Base-by-base conservation (phyloP, 768 basidiomycete species). In the Gautieria morchelliformis region DNA sequence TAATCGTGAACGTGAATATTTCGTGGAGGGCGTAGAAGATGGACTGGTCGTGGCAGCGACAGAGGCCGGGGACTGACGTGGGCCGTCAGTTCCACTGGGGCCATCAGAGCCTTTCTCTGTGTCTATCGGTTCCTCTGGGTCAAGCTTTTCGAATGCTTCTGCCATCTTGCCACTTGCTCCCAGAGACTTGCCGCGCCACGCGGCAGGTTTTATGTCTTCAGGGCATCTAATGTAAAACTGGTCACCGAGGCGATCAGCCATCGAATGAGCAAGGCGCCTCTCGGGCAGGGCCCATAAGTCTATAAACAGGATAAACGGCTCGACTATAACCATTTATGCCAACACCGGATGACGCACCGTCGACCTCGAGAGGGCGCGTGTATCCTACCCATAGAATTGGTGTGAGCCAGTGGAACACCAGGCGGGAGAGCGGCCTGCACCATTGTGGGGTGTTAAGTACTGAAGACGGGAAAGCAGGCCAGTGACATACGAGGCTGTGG, bases 331-430 rank as follows among this genome's bases (percentile, higher is more conserved):
- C 4, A 17, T 59, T 3, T 19, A 53, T 53, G 22, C 19, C 33
- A 19, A 9, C 35, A 9, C 24, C 2, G 11, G 10, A 39, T 17
- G 37, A 52, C 58, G 7, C 39, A 79, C 83, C 83, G 46, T 83
- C 81, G 63, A 76, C 73, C 68, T 80, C 71, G 10, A 83, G 61
- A 0, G 82, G 82, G 51, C 82, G 71, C 11, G 80, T 76, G 63
- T 77, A 84, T 1, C 82, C 82, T 14, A 83, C 81, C 32, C 70
- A 68, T 5, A 84, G 70, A 59, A 85, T 75, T 1, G 81, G 73
- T 27, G 68, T 69, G 8, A 84, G 63, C 82, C 82, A 83, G n/a
- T 73, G 69, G 33, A 80, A 77, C 33, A 78, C 59, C 1, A 82
- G 65, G 35, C 70, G 70, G 8, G 79, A 81, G 20, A 78, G 54